Percentiles rank a stretch among this genome's conserved stretches.
Evolutionary conservation across 257 asterid genomes (phyloP).

Genomic region (Mitragyna speciosa): DNA sequence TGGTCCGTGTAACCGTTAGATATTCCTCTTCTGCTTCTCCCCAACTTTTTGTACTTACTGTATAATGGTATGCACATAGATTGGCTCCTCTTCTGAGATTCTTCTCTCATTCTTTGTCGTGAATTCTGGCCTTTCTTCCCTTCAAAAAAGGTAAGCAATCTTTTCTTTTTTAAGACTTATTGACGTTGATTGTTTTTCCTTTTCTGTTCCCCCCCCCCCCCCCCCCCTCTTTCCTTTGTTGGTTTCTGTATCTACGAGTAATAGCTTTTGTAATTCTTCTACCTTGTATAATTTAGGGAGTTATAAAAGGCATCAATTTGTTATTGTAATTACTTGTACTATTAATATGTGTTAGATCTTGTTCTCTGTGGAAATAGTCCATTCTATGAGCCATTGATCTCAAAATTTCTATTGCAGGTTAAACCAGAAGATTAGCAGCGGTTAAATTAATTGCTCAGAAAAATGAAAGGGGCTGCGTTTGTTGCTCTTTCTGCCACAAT

Average conservation of each 20-base stretch:
- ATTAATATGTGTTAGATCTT: not conserved
- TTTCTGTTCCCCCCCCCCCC: not conserved
- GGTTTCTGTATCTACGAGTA: not conserved
- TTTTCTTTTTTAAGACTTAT: not conserved
- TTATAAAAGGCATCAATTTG: too few relatives aligned
- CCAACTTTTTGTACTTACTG: not conserved
- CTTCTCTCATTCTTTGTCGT: not conserved
- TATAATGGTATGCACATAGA: not conserved
- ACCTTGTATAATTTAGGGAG: not conserved
- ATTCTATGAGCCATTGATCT: not conserved
- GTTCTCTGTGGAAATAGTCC: not conserved
- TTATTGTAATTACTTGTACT: too few relatives aligned
- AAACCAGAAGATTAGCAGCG: slow-evolving; percentile 1
- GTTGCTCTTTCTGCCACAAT: slow-evolving; percentile 19
- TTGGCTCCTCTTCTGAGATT: not conserved
- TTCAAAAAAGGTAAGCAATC: not conserved
- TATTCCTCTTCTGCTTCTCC: not conserved
- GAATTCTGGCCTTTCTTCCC: not conserved
- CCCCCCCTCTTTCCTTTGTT: not conserved
- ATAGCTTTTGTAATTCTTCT: not conserved
- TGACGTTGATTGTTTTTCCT: not conserved
- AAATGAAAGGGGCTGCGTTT: slow-evolving; percentile 16
- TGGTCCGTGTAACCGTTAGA: not conserved
- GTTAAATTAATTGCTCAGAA: not conserved
- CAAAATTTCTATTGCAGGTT: slow-evolving; percentile 1